Base-by-base conservation (phyloP, 106 monocot species). In the Posidonia australis region DNA sequence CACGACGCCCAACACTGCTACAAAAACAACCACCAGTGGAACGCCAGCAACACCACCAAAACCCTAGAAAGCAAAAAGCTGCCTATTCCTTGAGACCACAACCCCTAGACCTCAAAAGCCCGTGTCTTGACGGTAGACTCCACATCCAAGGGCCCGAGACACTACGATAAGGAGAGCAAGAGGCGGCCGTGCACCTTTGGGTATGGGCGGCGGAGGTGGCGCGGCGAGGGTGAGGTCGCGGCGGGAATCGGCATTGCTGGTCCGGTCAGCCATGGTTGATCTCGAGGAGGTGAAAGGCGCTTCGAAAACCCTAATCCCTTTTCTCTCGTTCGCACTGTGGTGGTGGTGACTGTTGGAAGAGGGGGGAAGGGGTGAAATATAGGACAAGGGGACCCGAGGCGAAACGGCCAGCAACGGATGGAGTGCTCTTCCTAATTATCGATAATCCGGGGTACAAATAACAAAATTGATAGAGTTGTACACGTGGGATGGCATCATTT, bases 281-380 rank as follows among this genome's bases (percentile, higher is more conserved):
- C 10, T 0, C 36, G 7, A 13, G 12, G 13, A 25, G 32, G 17
- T 32, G 60, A 1, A 36, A 22, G 36, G 14, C 60, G 20, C 36
- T 25, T 11, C 20, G 63, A 46, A 63, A 63, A 46, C 63, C 63
- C 63, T 63, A 46, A 46, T 46, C 46, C 32, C 9, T 46, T 64
- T 46, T 6, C n/a, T n/a, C 24, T 46, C 16, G 13, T 46, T 64
- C 26, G n/a, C 24, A 24, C 25, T 10, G n/a, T 64, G 9, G 20
- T 0, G 17, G 60, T 20, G 60, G 60, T 29, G 60, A 43, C 19
- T 61, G 31, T 19, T 22, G 57, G 28, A 12, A 25, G 16, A 25
- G 11, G 1, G 14, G 29, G 11, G 25, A 7, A 16, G 57, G 2
- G 5, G 5, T 5, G 26, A 58, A 22, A 54, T 14, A 26, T 10